A percentile compares a stretch with the other conserved stretches of the same genome.
Evolutionary conservation across 108 stramenopile species (phyloP).

Genomic region (Chaetoceros muelleri): DNA sequence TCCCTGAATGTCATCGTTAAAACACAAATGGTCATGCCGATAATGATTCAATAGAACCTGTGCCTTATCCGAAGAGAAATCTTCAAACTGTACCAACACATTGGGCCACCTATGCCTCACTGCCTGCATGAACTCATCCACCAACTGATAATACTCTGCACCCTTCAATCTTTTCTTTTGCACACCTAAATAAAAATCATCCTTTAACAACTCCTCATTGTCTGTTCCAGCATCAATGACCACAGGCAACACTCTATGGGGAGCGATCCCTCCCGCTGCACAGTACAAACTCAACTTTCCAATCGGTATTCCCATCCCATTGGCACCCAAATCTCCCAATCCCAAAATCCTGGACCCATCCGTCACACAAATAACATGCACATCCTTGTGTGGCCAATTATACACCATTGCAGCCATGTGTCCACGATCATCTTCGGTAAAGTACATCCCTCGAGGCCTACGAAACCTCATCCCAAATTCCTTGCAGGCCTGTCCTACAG

Average conservation of each 20-base stretch:
- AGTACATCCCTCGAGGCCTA: slow-evolving; percentile 93
- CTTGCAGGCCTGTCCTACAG: slow-evolving; percentile 95
- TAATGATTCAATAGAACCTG: slow-evolving; percentile 87
- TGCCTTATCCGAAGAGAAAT: slow-evolving; percentile 82
- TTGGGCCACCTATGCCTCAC: slow-evolving; percentile 89
- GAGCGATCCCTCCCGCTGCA: slow-evolving; percentile 96
- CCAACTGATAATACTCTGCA: slow-evolving; percentile 62
- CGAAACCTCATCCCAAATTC: slow-evolving; percentile 69
- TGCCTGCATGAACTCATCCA: slow-evolving; percentile 96
- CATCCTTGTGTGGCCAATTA: slow-evolving; percentile 95
- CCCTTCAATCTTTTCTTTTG: slow-evolving; percentile 70
- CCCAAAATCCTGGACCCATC: slow-evolving; percentile 95
- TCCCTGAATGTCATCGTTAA: slow-evolving; percentile 99
- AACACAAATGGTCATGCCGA: slow-evolving; percentile 79
- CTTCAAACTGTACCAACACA: slow-evolving; percentile 95
- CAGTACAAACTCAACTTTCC: slow-evolving; percentile 87
- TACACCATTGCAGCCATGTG: slow-evolving; percentile 91
- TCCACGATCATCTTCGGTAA: slow-evolving; percentile 81
- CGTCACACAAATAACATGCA: slow-evolving; percentile 94
- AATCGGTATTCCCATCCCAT: slow-evolving; percentile 95
- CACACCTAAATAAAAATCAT: slow-evolving; percentile 91
- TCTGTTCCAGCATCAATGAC: slow-evolving; percentile 97
- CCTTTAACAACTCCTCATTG: slow-evolving; percentile 81
- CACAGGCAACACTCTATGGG: slow-evolving; percentile 92
- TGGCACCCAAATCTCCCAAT: slow-evolving; percentile 93